phyloP scores from a whole-genome alignment of 1,284 basidiomycete species.

The Omphalotus olearius region DNA sequence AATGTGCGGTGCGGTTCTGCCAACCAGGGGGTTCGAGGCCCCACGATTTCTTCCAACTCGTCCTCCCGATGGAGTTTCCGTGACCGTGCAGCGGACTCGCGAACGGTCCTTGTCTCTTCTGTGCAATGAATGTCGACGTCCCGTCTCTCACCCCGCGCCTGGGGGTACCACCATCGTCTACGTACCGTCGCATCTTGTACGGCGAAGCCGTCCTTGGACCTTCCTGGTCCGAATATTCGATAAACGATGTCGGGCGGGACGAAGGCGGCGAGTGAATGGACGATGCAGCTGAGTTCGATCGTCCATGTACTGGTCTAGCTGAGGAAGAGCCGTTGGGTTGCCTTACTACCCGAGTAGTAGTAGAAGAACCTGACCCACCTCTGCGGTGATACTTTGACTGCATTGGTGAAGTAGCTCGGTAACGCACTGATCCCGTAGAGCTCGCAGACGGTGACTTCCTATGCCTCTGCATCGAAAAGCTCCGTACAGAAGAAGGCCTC shows the following conservation, averaged over 20 bases:
- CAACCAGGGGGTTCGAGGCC: slow-evolving; percentile 80
- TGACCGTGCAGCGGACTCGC: slow-evolving; percentile 41
- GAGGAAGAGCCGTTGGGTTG: slow-evolving; percentile 40
- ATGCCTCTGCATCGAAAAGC: slow-evolving; percentile 60
- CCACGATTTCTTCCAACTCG: slow-evolving; percentile 86
- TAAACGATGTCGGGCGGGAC: slow-evolving; percentile 70
- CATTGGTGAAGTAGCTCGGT: slow-evolving; percentile 62
- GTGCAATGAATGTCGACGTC: slow-evolving; percentile 63
- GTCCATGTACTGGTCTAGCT: slow-evolving; percentile 44
- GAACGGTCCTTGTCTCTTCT: slow-evolving; percentile 69
- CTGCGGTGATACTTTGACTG: slow-evolving; percentile 57
- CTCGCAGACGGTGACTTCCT: slow-evolving; percentile 73
- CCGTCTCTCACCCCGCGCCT: slow-evolving; percentile 23
- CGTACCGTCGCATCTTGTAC: slow-evolving; percentile 39
- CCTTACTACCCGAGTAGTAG: slow-evolving; percentile 61
- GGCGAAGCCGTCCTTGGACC: slow-evolving; percentile 49
- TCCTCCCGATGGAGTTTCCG: slow-evolving; percentile 50
- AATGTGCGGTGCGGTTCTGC: slow-evolving; percentile 65
- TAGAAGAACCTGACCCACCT: slow-evolving; percentile 66
- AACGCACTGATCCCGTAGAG: slow-evolving; percentile 62
- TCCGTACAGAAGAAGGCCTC: slow-evolving; percentile 69
- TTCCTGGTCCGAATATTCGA: slow-evolving; percentile 70
- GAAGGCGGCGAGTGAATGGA: slow-evolving; percentile 68
- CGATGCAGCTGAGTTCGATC: slow-evolving; percentile 71
- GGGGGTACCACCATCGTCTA: slow-evolving; percentile 44